phyloP scores from a whole-genome alignment of 164 flowering plant species.

The Tetrastigma voinierianum region DNA sequence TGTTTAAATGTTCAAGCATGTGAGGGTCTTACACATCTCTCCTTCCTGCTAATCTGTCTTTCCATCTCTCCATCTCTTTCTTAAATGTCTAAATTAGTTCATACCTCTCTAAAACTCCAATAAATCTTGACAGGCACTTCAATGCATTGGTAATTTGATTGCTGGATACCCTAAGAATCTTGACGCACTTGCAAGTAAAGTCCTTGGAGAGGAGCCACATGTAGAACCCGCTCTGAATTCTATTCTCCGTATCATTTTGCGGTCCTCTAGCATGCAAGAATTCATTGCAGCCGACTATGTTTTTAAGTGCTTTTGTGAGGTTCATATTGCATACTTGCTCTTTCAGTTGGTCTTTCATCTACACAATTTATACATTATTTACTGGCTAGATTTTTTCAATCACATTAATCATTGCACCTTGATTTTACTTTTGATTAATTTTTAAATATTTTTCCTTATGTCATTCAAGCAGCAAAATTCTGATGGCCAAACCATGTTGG shows the following conservation, averaged over 20 bases:
- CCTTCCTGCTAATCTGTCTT: background rate
- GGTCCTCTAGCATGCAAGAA: conserved; percentile 75
- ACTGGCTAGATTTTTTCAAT: background rate
- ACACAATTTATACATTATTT: background rate
- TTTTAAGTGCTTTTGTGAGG: conserved; percentile 92
- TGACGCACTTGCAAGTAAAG: conserved; percentile 67
- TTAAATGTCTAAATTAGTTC: background rate
- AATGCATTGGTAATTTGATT: conserved; percentile 82
- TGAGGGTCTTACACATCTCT: no score
- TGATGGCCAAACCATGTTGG: conserved; percentile 78
- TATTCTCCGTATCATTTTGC: conserved; percentile 72
- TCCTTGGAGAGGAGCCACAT: conserved; percentile 85
- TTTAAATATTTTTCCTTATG: conserved; percentile 6
- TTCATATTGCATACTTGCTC: conserved; percentile 19
- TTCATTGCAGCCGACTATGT: conserved; percentile 84
- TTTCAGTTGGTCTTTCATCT: background rate
- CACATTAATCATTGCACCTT: background rate
- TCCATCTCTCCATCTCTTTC: background rate
- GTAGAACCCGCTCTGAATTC: conserved; percentile 84
- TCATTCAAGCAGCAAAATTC: conserved; percentile 56
- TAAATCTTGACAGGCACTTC: conserved; percentile 54
- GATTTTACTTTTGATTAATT: background rate
- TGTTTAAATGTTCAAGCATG: no score
- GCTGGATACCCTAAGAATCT: conserved; percentile 64
- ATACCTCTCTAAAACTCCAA: background rate